Percentiles rank a stretch among this genome's conserved stretches.
These are phyloP conservation scores for Auriscalpium orientale DNA, from an alignment of 768 basidiomycete species.

Conservation along the genomic window DNA sequence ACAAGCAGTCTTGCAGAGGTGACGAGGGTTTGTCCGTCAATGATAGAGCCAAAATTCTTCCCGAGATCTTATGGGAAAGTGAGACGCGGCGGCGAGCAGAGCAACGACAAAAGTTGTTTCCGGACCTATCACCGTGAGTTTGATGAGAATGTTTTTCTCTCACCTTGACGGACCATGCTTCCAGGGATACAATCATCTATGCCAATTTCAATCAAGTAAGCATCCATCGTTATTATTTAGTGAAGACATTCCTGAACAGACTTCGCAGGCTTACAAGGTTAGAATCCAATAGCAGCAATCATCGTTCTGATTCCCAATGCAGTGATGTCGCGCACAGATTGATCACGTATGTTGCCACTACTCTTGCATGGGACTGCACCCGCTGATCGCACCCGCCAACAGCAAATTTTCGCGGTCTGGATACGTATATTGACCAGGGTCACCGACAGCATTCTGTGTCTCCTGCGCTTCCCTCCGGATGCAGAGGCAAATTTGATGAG, in stretches of 20 bases:
- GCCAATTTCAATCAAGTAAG: conserved; percentile 51
- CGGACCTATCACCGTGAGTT: conserved; percentile 34
- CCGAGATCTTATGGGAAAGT: conserved; percentile 27
- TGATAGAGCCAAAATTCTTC: conserved; percentile 6
- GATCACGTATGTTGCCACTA: too few species aligned
- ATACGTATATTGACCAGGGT: conserved; percentile 36
- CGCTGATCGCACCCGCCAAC: not conserved
- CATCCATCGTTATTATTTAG: conserved; percentile 11
- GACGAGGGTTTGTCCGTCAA: conserved; percentile 18
- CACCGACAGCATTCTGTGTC: conserved; percentile 43
- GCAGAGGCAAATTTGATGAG: conserved; percentile 39
- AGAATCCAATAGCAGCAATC: not conserved
- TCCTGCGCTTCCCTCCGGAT: conserved; percentile 41
- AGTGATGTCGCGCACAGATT: too few species aligned
- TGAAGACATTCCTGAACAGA: not conserved
- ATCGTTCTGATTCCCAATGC: too few species aligned
- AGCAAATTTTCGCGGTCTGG: conserved; percentile 42
- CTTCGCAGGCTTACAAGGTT: conserved; percentile 8
- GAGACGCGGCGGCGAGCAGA: conserved; percentile 32
- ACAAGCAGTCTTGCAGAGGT: conserved; percentile 37
- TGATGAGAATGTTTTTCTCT: not conserved
- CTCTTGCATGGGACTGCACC: too few species aligned
- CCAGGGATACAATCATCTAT: conserved; percentile 38
- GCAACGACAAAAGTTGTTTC: conserved; percentile 34
- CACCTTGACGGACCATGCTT: not conserved